Conservation (phyloP, 2,329 filamentous ascomycete species). For the Alternaria sp. region DNA sequence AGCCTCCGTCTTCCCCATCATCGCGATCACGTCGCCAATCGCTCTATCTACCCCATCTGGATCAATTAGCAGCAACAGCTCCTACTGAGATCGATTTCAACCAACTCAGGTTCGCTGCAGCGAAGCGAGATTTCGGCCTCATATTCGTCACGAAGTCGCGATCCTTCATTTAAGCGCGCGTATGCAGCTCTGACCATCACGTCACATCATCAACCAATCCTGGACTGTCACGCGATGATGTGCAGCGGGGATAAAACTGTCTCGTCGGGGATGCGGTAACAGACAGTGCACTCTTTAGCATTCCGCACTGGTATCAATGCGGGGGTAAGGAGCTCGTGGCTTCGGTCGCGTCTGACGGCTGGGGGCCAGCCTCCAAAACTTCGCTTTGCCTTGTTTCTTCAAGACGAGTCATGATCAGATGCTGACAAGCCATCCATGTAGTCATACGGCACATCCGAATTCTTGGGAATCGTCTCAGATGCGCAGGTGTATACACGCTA, state of each 20-base stretch:
- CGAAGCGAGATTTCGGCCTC: conserved; percentile 5
- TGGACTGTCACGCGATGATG: neutral
- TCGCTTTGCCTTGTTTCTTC: neutral
- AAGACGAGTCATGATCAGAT: neutral
- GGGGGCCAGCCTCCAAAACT: neutral
- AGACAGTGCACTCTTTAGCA: neutral
- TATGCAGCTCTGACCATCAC: conserved; percentile 5
- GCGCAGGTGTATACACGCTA: neutral
- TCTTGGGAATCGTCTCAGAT: neutral
- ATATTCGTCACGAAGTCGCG: neutral
- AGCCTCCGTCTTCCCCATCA: neutral
- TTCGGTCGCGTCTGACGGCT: neutral
- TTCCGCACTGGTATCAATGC: neutral
- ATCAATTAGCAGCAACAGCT: neutral
- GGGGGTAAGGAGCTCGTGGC: neutral
- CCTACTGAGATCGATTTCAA: neutral
- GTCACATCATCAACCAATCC: neutral
- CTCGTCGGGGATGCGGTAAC: neutral
- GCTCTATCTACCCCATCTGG: conserved; percentile 5
- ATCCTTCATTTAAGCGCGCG: conserved; percentile 5
- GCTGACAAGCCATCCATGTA: neutral
- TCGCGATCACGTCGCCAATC: conserved; percentile 4
- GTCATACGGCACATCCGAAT: neutral
- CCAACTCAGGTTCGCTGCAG: conserved; percentile 1
- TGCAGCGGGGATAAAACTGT: neutral